A percentile compares a stretch with the other conserved stretches of the same genome.
Conservation (phyloP, 2,329 filamentous ascomycete genomes). For the Aspergillus niger region DNA sequence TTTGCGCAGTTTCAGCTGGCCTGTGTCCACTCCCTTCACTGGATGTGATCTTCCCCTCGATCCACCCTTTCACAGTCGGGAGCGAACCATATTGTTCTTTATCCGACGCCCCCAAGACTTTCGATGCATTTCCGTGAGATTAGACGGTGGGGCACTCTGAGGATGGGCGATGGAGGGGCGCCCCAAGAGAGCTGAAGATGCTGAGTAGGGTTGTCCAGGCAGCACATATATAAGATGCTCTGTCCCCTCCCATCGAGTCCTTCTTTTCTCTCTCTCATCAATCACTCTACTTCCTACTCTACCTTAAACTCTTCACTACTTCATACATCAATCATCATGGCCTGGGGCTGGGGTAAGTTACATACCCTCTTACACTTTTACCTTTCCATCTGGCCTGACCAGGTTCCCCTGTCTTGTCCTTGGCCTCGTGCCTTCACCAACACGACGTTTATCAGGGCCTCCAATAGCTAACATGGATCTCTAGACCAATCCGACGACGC, state of each 20-base stretch:
- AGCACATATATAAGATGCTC: slow-evolving; percentile 7
- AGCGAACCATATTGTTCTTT: neutral
- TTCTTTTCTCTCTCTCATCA: neutral
- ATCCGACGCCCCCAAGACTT: neutral
- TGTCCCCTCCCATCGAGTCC: neutral
- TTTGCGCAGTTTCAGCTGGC: neutral
- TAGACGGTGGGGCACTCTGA: slow-evolving; percentile 1
- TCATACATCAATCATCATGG: slow-evolving; percentile 31
- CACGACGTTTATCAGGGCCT: neutral
- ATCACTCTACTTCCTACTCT: slow-evolving; percentile 6
- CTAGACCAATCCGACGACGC: slow-evolving; percentile 55
- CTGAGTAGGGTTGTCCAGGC: slow-evolving; percentile 4
- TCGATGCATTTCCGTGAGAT: neutral
- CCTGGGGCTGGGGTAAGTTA: slow-evolving; percentile 39
- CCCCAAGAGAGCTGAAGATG: slow-evolving; percentile 1
- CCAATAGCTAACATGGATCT: neutral
- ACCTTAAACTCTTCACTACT: neutral
- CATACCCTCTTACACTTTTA: neutral
- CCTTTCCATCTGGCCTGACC: neutral
- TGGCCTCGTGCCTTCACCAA: neutral
- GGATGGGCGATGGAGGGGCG: slow-evolving; percentile 1
- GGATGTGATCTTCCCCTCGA: slow-evolving; percentile 6
- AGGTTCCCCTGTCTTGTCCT: neutral
- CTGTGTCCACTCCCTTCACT: neutral
- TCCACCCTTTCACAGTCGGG: neutral